A percentile compares a stretch with the other conserved stretches of the same genome.
phyloP scores from a whole-genome alignment of 2,329 filamentous ascomycete species.

The Pseudogymnoascus sp. region DNA sequence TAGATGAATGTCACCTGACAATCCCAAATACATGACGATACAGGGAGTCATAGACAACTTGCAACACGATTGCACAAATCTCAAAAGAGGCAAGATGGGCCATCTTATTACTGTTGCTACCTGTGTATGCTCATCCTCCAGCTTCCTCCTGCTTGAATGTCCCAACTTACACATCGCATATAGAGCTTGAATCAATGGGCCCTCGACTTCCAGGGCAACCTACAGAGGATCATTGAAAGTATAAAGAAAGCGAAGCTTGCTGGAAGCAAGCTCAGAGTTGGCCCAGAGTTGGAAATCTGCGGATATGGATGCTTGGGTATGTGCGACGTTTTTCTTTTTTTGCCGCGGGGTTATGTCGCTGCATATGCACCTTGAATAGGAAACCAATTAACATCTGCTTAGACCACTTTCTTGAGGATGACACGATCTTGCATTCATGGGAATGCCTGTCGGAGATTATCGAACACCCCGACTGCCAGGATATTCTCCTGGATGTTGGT shows the following conservation, averaged over 20 bases:
- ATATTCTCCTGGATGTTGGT: constrained; percentile 58
- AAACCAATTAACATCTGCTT: not conserved
- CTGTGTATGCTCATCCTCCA: not conserved
- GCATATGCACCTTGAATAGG: not conserved
- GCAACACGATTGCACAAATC: not conserved
- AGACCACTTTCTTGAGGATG: constrained; percentile 26
- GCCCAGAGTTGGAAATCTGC: constrained; percentile 35
- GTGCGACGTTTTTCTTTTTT: not conserved
- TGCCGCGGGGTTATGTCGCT: not conserved
- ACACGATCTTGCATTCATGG: constrained; percentile 51
- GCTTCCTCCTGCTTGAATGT: not conserved
- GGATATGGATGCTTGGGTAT: constrained; percentile 9
- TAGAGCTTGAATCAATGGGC: constrained; percentile 35
- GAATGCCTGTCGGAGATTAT: constrained; percentile 56
- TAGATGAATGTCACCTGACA: too few relatives aligned
- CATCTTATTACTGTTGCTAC: not conserved
- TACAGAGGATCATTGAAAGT: constrained; percentile 49
- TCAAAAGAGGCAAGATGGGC: not conserved
- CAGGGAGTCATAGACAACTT: not conserved
- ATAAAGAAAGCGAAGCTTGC: constrained; percentile 45
- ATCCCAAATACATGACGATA: not conserved
- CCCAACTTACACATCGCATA: not conserved
- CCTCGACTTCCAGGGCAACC: constrained; percentile 53
- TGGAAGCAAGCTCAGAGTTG: constrained; percentile 48
- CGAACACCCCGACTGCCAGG: constrained; percentile 47